Percentiles rank a stretch among this genome's conserved stretches.
phyloP scores from a whole-genome alignment of 1,139 yeast species.

The Magnusiomyces starmeri region DNA sequence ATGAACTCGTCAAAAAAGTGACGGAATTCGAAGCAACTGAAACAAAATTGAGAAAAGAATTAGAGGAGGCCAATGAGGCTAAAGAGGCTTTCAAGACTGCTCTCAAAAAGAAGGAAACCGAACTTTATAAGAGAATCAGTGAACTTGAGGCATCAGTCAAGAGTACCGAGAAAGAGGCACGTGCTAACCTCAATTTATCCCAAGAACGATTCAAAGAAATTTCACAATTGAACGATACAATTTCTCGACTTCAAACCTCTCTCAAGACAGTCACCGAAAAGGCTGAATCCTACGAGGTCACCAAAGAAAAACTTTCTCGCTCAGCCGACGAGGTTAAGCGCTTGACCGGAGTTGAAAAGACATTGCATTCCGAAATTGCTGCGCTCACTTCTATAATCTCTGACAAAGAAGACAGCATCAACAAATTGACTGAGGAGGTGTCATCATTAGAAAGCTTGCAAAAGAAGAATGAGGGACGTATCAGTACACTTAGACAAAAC shows the following conservation, averaged over 20 bases:
- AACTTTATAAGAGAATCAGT: background rate
- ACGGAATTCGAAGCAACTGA: conserved; percentile 21
- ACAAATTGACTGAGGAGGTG: conserved; percentile 14
- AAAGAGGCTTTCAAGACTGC: background rate
- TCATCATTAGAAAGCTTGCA: conserved; percentile 8
- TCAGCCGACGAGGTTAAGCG: conserved; percentile 11
- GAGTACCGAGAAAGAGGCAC: conserved; percentile 14
- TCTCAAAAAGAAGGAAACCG: background rate
- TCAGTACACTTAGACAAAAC: conserved; percentile 23
- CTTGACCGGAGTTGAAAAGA: conserved; percentile 17
- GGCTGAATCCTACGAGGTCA: conserved; percentile 12
- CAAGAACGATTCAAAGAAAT: conserved; percentile 23
- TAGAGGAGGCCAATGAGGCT: conserved; percentile 19
- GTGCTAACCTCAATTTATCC: conserved; percentile 14
- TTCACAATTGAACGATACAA: conserved; percentile 16
- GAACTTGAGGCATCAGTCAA: conserved; percentile 5
- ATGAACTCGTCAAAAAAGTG: conserved; percentile 21
- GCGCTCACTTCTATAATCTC: conserved; percentile 25
- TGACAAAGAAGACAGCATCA: conserved; percentile 21
- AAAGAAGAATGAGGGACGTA: conserved; percentile 24
- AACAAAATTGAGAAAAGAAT: conserved; percentile 22
- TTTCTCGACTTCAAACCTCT: conserved; percentile 13
- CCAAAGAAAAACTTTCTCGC: conserved; percentile 12
- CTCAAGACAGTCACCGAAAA: conserved; percentile 10
- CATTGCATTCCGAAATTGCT: conserved; percentile 28